Percentiles rank a stretch among this genome's conserved stretches.
These are phyloP conservation scores for Naganishia sp. DNA, from an alignment of 1,284 basidiomycete species.

Conservation along the genomic window DNA sequence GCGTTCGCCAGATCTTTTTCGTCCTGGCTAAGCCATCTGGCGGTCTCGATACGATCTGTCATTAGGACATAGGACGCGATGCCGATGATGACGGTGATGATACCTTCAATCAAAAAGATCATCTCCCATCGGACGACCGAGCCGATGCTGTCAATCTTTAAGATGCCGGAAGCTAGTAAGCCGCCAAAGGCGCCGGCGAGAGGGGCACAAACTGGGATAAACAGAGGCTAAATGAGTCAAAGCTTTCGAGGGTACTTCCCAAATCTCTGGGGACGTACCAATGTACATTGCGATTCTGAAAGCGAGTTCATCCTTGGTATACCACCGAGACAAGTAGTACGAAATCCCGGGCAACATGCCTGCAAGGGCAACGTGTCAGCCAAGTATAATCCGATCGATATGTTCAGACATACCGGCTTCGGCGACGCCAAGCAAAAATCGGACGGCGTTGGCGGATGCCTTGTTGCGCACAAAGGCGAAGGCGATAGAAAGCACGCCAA, in stretches of 20 bases:
- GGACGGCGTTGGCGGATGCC: conserved; percentile 36
- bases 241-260: no score
- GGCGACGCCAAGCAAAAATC: conserved; percentile 47
- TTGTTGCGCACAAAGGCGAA: conserved; percentile 27
- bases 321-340: conserved; percentile 47
- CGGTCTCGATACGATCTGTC: conserved; percentile 46
- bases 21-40: conserved; percentile 47
- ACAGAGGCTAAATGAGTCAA: no score
- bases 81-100: conserved; percentile 49
- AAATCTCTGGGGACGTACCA: neutral
- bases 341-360: conserved; percentile 36
- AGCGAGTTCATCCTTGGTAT: conserved; percentile 32
- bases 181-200: conserved; percentile 32
- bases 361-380: neutral
- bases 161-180: conserved; percentile 23
- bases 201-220: conserved; percentile 24
- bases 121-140: conserved; percentile 20
- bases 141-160: conserved; percentile 24
- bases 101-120: conserved; percentile 52
- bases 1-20: conserved; percentile 38
- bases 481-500: conserved; percentile 28
- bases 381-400: neutral
- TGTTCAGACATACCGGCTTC: conserved; percentile 37
- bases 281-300: conserved; percentile 30
- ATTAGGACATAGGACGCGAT: conserved; percentile 43